These are phyloP conservation scores for Lactarius hengduanensis DNA, from an alignment of 768 basidiomycete genomes.

Conservation along the genomic window DNA sequence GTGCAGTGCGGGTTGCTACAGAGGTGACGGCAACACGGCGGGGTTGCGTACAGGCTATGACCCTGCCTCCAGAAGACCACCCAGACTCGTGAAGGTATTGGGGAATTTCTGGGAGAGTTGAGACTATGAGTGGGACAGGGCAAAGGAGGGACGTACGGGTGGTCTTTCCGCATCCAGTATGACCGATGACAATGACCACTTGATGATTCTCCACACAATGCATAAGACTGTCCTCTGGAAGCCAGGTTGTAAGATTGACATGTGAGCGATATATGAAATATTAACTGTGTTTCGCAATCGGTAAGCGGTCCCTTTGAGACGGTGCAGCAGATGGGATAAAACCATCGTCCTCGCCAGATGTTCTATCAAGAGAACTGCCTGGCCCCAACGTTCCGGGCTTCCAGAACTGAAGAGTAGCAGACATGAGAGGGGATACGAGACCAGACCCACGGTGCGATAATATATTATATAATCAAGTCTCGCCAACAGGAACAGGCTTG, in stretches of 20 bases:
- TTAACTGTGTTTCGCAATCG: constrained; percentile 88
- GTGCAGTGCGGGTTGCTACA: constrained; percentile 85
- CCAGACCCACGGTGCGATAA: background rate
- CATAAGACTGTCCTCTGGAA: constrained; percentile 70
- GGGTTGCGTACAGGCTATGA: constrained; percentile 93
- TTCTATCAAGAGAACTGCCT: constrained; percentile 85
- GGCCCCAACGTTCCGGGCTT: constrained; percentile 84
- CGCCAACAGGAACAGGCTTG: background rate
- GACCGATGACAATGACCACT: constrained; percentile 86
- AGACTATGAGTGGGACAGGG: background rate
- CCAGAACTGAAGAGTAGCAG: constrained; percentile 68
- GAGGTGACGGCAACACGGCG: constrained; percentile 93
- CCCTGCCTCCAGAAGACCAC: constrained; percentile 81
- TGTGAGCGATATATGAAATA: constrained; percentile 16
- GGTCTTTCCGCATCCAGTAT: constrained; percentile 97
- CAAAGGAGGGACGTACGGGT: constrained; percentile 64
- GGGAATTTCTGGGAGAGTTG: constrained; percentile 67
- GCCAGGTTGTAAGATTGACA: constrained; percentile 8
- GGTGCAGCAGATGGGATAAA: constrained; percentile 64
- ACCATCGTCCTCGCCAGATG: constrained; percentile 70
- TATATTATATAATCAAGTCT: constrained; percentile 24
- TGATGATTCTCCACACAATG: constrained; percentile 82
- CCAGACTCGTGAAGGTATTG: constrained; percentile 93
- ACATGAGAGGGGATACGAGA: constrained; percentile 36
- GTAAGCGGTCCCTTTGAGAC: constrained; percentile 67